Evolutionary conservation across 371 early-diverging fungal genomes (phyloP).

Genomic region (Mortierella sp.): DNA sequence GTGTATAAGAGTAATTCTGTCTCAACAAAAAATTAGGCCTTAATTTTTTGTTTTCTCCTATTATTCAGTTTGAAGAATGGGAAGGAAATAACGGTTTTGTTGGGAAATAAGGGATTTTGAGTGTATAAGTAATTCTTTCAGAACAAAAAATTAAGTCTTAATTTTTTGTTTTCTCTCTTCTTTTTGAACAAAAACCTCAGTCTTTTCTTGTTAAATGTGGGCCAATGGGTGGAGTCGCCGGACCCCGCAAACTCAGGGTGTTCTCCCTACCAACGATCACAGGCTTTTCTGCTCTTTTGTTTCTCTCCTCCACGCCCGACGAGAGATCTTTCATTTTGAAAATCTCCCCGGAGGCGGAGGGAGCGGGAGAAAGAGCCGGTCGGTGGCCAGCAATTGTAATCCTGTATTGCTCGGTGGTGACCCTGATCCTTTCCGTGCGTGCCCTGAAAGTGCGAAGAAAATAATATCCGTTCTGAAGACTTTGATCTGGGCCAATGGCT

Average conservation of each 20-base stretch:
- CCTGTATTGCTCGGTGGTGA: background rate
- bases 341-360: background rate
- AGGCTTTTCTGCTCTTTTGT: background rate
- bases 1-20: no score
- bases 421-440: background rate
- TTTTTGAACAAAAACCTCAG: no score
- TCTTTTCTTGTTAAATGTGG: no score
- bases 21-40: no score
- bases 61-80: no score
- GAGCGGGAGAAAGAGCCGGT: background rate
- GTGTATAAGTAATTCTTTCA: no score
- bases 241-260: background rate
- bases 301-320: background rate
- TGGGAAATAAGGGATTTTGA: no score
- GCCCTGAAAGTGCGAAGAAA: background rate
- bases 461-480: background rate
- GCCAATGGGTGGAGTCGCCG: slow-evolving; percentile 14
- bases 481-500: background rate
- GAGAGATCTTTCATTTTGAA: background rate
- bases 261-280: background rate
- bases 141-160: no score
- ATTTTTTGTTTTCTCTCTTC: no score
- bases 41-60: no score
- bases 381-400: background rate
- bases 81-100: no score